Conservation (phyloP, 2,329 filamentous ascomycete genomes). For the Colletotrichum shisoi region DNA sequence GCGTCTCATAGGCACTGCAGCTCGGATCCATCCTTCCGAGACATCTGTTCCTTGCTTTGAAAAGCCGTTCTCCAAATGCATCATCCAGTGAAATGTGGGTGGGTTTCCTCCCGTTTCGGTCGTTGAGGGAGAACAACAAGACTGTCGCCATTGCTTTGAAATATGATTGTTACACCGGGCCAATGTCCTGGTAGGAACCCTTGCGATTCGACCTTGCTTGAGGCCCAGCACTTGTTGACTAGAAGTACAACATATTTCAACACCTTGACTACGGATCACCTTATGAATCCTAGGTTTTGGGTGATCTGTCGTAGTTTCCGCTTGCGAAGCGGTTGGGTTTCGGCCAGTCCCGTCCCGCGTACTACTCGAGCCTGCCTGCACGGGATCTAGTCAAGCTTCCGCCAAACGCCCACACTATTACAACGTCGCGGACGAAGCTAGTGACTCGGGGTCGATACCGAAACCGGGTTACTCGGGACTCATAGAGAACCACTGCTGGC, state of each 20-base stretch:
- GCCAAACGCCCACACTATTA: not conserved
- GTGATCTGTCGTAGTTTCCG: not conserved
- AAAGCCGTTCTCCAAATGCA: not conserved
- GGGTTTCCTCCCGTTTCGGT: too few species aligned
- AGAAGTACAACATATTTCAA: not conserved
- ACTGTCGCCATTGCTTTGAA: too few species aligned
- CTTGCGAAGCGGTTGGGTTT: not conserved
- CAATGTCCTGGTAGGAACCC: too few species aligned
- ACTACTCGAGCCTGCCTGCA: not conserved
- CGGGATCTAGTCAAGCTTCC: constrained; percentile 3
- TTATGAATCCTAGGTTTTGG: too few species aligned
- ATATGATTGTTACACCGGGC: too few species aligned
- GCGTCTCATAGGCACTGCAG: not conserved
- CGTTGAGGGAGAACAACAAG: too few species aligned
- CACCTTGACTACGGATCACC: not conserved
- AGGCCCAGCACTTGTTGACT: too few species aligned
- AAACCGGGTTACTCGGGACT: too few species aligned
- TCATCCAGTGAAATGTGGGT: not conserved
- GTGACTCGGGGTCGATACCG: too few species aligned
- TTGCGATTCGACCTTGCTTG: too few species aligned
- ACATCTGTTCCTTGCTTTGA: not conserved
- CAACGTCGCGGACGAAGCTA: not conserved
- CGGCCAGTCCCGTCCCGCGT: constrained; percentile 6
- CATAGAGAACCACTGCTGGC: not conserved
- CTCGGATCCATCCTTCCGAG: not conserved